Evolutionary conservation across 1,139 yeast genomes (phyloP).

Genomic region (Hansenula anomala): DNA sequence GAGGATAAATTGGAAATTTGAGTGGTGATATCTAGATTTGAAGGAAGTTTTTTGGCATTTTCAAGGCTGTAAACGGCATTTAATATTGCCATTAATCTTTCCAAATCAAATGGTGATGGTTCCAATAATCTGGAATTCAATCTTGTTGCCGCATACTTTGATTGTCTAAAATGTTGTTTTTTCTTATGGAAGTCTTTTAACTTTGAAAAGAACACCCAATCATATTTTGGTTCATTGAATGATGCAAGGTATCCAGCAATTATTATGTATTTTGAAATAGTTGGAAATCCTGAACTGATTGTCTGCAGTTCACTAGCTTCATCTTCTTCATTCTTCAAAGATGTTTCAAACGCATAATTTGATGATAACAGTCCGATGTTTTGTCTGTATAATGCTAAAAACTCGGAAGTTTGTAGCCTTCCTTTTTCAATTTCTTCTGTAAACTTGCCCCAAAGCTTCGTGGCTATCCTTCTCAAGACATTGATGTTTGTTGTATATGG

Average conservation of each 20-base stretch:
- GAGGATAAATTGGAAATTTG: conserved; percentile 60
- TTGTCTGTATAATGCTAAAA: conserved; percentile 43
- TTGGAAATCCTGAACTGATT: conserved; percentile 40
- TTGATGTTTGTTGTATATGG: conserved; percentile 47
- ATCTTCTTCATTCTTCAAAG: background rate
- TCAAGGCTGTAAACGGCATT: conserved; percentile 44
- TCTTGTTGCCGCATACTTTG: conserved; percentile 33
- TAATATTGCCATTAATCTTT: conserved; percentile 61
- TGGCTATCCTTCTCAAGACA: conserved; percentile 37
- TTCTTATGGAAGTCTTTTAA: conserved; percentile 43
- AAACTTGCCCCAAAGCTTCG: conserved; percentile 48
- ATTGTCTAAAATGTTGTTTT: conserved; percentile 31
- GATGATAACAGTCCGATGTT: conserved; percentile 34
- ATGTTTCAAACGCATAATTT: conserved; percentile 13
- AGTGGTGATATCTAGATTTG: conserved; percentile 45
- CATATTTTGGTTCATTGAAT: conserved; percentile 54
- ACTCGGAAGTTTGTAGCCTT: conserved; percentile 31
- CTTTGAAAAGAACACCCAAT: conserved; percentile 55
- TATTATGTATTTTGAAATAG: conserved; percentile 53
- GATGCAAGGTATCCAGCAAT: conserved; percentile 73
- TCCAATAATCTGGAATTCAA: conserved; percentile 52
- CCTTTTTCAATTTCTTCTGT: conserved; percentile 37
- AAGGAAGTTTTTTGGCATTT: conserved; percentile 24
- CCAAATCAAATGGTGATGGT: conserved; percentile 62
- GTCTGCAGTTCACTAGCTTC: background rate